Base-by-base conservation (phyloP, 768 basidiomycete species). In the Dacryopinax primogenitus region DNA sequence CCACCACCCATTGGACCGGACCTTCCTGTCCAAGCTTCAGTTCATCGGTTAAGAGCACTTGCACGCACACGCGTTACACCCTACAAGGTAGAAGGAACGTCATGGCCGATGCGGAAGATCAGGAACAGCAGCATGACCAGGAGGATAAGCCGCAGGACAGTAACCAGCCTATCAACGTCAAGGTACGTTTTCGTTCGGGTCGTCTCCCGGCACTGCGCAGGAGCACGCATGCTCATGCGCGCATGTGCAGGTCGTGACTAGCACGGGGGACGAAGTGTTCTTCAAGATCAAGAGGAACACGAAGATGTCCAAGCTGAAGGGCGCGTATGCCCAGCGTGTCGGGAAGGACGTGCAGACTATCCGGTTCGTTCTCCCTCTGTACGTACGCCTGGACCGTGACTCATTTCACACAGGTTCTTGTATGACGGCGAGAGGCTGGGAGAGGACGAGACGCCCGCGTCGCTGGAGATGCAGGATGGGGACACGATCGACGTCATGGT, bases 401-500 rank as follows among this genome's bases (percentile, higher is more conserved):
- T 35, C n/a, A 35, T 39, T 12, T 33, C 16, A 63, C 62, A 33
- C 68, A 96, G 93, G 69, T 92, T 96, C 76, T 77, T 96, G 76
- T 97, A 93, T 70, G 94, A 96, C 71, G 94, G 93, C 32, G 71
- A 75, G 64, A 82, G 92, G 73, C 90, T 96, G 80, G 80, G 80
- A 67, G 92, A 93, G 47, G 88, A 92, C 16, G 92, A 96, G 70
- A 95, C 93, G 28, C 94, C 93, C 0, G 70, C 78, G 7, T 82
- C 84, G 11, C 80, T 97, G 62, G 91, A 90, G 7, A 90, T 96
- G 88, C 90, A 95, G 86, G 78, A 79, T 30, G 75, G 75, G 47
- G 93, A 97, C 74, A 86, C 91, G 6, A 92, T 97, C 76, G 93
- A 97, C 81, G 93, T 94, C 68, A 90, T 93, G 87, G 88, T 95